Evolutionary conservation across 345 rosid species (phyloP).

Genomic region (Murraya koenigii): DNA sequence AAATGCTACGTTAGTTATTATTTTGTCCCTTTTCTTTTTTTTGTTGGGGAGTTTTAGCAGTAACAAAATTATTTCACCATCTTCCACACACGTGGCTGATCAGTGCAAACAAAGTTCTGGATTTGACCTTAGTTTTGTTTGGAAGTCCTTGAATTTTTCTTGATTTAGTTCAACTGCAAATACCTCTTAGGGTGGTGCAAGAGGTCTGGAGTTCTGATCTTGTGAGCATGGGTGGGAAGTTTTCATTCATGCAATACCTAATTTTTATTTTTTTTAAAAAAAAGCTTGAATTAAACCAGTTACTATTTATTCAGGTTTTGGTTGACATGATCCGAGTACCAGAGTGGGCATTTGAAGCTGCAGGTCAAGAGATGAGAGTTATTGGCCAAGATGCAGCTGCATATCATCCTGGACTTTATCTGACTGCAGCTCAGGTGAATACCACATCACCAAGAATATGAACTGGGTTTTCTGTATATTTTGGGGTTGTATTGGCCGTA

Average conservation of each 20-base stretch:
- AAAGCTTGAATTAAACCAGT: neutral
- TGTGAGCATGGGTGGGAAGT: no score
- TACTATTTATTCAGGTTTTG: constrained; percentile 54
- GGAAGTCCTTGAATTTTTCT: neutral
- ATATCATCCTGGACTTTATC: constrained; percentile 94
- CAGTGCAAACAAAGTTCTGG: neutral
- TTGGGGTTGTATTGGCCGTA: neutral
- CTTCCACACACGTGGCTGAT: neutral
- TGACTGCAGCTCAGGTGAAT: constrained; percentile 88
- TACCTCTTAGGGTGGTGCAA: no score
- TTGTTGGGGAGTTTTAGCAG: neutral
- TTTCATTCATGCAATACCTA: no score
- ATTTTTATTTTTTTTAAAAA: no score
- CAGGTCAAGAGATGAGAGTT: constrained; percentile 98
- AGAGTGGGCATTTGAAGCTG: constrained; percentile 99
- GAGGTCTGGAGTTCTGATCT: no score
- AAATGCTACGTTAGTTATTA: neutral
- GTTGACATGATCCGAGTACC: constrained; percentile 96
- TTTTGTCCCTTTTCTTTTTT: neutral
- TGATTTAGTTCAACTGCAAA: no score
- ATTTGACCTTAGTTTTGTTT: neutral
- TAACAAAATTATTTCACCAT: neutral
- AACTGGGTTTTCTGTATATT: neutral
- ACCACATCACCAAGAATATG: neutral
- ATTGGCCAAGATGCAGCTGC: constrained; percentile 88